These are phyloP conservation scores for Hymenoscyphus salicellus DNA, from an alignment of 2,329 filamentous ascomycete species.

Conservation along the genomic window DNA sequence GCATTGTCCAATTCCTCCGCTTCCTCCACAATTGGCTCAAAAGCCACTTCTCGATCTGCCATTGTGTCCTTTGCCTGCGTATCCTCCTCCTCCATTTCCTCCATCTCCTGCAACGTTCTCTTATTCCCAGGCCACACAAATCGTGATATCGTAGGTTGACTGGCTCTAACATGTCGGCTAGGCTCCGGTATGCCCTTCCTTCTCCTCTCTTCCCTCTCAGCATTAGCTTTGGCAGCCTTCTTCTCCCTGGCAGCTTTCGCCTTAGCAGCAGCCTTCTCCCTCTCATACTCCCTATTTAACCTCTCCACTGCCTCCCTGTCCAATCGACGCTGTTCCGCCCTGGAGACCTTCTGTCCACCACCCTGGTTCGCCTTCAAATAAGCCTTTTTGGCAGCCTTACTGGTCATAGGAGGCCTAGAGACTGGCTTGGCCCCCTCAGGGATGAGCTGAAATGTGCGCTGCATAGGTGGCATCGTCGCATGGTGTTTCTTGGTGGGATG, in stretches of 20 bases:
- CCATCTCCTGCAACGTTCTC: conserved; percentile 25
- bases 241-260: conserved; percentile 52
- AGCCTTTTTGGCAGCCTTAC: conserved; percentile 47
- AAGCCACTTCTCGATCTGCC: neutral
- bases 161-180: conserved; percentile 47
- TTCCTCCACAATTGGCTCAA: neutral
- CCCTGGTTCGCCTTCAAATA: conserved; percentile 43
- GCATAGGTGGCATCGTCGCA: conserved; percentile 35
- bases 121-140: conserved; percentile 43
- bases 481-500: conserved; percentile 3
- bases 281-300: conserved; percentile 50
- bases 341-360: conserved; percentile 40
- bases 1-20: too few species aligned
- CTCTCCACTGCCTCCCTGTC: conserved; percentile 41
- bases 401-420: conserved; percentile 45
- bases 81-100: conserved; percentile 21
- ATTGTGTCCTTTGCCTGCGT: neutral
- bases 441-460: conserved; percentile 45
- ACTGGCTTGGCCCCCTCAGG: conserved; percentile 34
- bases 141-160: conserved; percentile 55
- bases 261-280: conserved; percentile 51
- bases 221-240: conserved; percentile 53
- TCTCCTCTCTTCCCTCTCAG: conserved; percentile 49
- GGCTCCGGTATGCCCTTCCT: conserved; percentile 53
- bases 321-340: conserved; percentile 36